Evolutionary conservation across 2,329 filamentous ascomycete genomes (phyloP), one percentile per base, ranked within the genome.

Genomic region (Dactylonectria macrodidyma): DNA sequence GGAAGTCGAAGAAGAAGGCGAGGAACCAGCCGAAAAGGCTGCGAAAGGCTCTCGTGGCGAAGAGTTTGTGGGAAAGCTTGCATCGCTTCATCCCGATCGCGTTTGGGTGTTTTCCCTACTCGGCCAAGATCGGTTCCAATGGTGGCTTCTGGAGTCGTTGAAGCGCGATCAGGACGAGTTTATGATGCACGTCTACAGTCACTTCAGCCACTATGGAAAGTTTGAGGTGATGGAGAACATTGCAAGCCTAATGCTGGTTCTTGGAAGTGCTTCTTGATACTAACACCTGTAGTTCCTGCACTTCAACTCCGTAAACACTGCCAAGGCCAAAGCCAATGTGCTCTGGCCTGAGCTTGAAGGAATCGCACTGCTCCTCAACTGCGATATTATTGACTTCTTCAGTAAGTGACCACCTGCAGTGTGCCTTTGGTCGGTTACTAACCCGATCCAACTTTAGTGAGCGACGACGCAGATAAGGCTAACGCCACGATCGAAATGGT

Each of bases 151-250:
- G 9, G 75, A 76, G 33, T 52, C 62, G 16, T 24, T 60, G 41
- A 75, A 76, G 47, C 67, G 66, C 16, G 69, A 75, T 56, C 82
- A 80, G 2, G 83, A 86, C 55, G 67, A 66, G 44, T 85, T 86
- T 48, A 19, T 19, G 7, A 82, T 86, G 80, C 76, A 84, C 70
- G 80, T 80, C 2, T 84, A 78, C 72, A 86, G 85, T 59, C 81
- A 85, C 66, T 81, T 81, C 54, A 71, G 59, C 5, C 75, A 65
- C 3, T 85, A 83, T 51, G 84, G 84, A 1, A 59, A 75, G 8
- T 48, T 86, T 0, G 83, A 87, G 74, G 69, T 83, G 0, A 26
- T 85, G 5, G 77, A 86, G 71, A 86, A 86, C 59, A 59, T 72
- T 2, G 73, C 71, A 54, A 61, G 66, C 65, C 79, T 6, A 4